A percentile compares a stretch with the other conserved stretches of the same genome.
Conservation (phyloP, 306 rosid genomes). For the Oxytropis ochrocephala region DNA sequence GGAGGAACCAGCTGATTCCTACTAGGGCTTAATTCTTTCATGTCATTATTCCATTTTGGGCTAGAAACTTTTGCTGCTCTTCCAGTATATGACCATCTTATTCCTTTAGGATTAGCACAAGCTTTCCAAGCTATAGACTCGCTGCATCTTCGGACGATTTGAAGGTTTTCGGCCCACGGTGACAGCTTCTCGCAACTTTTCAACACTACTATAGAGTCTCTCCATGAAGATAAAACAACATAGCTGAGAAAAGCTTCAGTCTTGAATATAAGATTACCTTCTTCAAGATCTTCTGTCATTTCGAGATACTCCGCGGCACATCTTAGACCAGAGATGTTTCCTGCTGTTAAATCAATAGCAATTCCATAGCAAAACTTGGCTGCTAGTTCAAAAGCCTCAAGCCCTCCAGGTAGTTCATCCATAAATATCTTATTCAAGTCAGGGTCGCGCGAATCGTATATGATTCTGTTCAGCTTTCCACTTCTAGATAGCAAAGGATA, state of each 20-base stretch:
- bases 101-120: conserved; percentile 93
- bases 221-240: conserved; percentile 96
- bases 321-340: conserved; percentile 89
- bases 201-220: conserved; percentile 86
- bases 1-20: conserved; percentile 72
- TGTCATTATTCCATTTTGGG: conserved; percentile 77
- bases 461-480: conserved; percentile 84
- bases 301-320: conserved; percentile 92
- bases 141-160: conserved; percentile 86
- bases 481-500: conserved; percentile 88
- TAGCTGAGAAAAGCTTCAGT: conserved; percentile 97
- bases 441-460: conserved; percentile 63
- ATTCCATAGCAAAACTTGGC: conserved; percentile 89
- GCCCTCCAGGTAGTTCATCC: conserved; percentile 88
- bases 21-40: conserved; percentile 77
- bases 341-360: conserved; percentile 83
- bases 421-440: conserved; percentile 55
- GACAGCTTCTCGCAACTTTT: conserved; percentile 94
- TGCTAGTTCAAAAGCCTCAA: conserved; percentile 79
- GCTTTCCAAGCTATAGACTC: conserved; percentile 99
- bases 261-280: conserved; percentile 97
- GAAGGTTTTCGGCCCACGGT: conserved; percentile 96
- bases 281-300: conserved; percentile 97
- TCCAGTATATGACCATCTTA: conserved; percentile 94
- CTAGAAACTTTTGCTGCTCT: conserved; percentile 55